These are phyloP conservation scores for Scheffersomyces lignosus DNA, from an alignment of 805 yeast genomes.

Conservation along the genomic window DNA sequence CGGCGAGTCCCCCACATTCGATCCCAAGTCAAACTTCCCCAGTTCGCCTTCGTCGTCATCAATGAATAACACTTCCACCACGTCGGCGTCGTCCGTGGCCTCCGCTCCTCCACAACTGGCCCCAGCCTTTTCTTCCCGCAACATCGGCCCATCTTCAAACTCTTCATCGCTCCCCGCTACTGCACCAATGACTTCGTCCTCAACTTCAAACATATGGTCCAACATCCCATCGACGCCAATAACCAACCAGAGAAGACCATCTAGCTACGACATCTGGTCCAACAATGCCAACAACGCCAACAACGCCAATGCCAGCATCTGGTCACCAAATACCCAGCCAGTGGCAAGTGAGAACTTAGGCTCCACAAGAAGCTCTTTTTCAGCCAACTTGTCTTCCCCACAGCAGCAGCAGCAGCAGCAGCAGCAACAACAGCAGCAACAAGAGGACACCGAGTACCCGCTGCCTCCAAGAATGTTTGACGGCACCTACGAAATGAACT, in stretches of 20 bases:
- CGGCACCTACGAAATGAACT: no score
- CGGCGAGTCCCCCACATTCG: background rate
- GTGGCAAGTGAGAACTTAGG: no score
- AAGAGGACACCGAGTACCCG: no score
- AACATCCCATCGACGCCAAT: slow-evolving; percentile 1
- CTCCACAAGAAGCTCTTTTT: background rate
- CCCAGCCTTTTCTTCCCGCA: no score
- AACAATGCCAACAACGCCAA: background rate
- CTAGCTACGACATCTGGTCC: slow-evolving; percentile 4
- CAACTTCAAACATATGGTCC: background rate
- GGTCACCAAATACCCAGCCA: background rate
- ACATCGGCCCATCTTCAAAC: background rate
- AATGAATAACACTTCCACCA: background rate
- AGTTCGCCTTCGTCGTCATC: no score
- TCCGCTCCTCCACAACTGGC: background rate
- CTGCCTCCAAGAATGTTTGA: no score
- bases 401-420: background rate
- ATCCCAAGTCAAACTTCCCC: background rate
- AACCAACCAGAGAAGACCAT: slow-evolving; percentile 4
- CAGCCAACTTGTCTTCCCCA: background rate
- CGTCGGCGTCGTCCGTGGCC: background rate
- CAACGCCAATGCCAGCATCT: background rate
- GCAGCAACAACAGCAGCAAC: background rate
- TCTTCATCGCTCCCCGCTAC: no score
- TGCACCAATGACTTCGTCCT: no score